Evolutionary conservation across 2,329 filamentous ascomycete species (phyloP), one percentile per base, ranked within the genome.

Genomic region (Stagonosporopsis chrysanthemi): DNA sequence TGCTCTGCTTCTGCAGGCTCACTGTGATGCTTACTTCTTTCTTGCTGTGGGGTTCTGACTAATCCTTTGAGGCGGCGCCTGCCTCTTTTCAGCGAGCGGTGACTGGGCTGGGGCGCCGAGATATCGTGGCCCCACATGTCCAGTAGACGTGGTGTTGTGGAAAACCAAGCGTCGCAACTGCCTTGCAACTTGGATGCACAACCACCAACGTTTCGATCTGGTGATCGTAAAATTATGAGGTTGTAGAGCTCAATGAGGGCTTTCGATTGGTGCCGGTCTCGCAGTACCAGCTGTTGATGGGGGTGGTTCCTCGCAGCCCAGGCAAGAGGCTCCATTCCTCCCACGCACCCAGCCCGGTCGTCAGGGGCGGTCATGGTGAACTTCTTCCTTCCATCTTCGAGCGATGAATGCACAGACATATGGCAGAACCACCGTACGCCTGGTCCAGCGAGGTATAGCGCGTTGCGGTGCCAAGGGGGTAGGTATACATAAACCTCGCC

Each of bases 211-310:
- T 31, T 14, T 31, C 51, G 19, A 23, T 35, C 12, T 2, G 31
- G n/a, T 29, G 36, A 22, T 15, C 28, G 38, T 50, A 41, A 57
- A 51, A 29, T 36, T 36, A 9, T 50, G 58, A 63, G 50, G 52
- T 64, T 51, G 54, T 62, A 65, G 52, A 71, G 35, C 64, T 72
- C 56, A 45, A 51, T 48, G 26, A 63, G 58, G 45, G 59, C 63
- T 65, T 60, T 67, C 63, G 41, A 43, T 45, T 64, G 53, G 39
- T 59, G 41, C 49, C 26, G 15, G 5, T 52, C 38, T 60, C 29
- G 52, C 35, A 9, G 3, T 19, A 24, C 19, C 26, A 14, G 17
- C 60, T 33, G 23, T 36, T 58, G 56, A 33, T 9, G 53, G 35
- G 31, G 39, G 11, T 24, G 12, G 14, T 6, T 24, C 26, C 39